Conservation (phyloP, 805 yeast species). For the Candida incommunis region DNA sequence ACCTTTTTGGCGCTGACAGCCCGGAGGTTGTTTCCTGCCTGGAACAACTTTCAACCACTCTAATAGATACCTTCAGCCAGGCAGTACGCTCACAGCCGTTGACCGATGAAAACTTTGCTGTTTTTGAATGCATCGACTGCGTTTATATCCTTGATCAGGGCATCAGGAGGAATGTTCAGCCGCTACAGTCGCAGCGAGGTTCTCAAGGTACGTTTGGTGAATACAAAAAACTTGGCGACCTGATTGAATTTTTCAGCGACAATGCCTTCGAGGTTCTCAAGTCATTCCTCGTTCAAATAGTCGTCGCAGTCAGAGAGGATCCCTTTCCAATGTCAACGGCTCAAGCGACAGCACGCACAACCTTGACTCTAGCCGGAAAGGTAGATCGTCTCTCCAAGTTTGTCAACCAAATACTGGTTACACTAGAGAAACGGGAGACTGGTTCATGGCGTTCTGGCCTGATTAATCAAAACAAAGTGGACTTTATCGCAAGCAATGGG, state of each 20-base stretch:
- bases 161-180: conserved; percentile 16
- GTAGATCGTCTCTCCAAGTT: conserved; percentile 26
- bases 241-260: conserved; percentile 10
- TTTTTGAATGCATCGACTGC: conserved; percentile 46
- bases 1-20: background rate
- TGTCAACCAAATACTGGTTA: conserved; percentile 30
- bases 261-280: conserved; percentile 18
- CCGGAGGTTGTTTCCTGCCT: background rate
- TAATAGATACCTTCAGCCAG: background rate
- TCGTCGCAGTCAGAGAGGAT: conserved; percentile 29
- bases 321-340: conserved; percentile 29
- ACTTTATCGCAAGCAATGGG: no score
- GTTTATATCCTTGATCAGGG: conserved; percentile 23
- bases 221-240: conserved; percentile 9
- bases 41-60: background rate
- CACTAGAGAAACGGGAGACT: background rate
- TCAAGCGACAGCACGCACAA: conserved; percentile 33
- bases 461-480: background rate
- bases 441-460: background rate
- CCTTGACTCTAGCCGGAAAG: conserved; percentile 53
- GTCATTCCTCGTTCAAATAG: conserved; percentile 45
- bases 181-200: no score
- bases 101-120: conserved; percentile 36
- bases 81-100: conserved; percentile 15
- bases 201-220: conserved; percentile 13